phyloP scores from a whole-genome alignment of 2,329 filamentous ascomycete genomes.

The Scortechinia acanthostroma region DNA sequence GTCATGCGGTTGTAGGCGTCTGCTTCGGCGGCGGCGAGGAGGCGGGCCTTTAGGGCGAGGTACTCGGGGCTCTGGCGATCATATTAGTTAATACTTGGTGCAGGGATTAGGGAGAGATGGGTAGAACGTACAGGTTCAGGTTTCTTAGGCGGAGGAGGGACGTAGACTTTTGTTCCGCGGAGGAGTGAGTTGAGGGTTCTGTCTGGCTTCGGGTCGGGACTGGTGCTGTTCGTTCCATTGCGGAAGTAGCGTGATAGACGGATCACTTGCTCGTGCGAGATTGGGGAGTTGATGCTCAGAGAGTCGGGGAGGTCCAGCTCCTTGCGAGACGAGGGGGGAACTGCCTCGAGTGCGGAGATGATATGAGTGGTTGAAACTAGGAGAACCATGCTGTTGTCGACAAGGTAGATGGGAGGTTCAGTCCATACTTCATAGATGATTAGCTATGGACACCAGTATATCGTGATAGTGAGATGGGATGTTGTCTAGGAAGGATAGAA shows the following conservation, averaged over 20 bases:
- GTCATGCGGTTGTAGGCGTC: constrained; percentile 1
- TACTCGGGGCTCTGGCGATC: background rate
- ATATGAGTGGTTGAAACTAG: background rate
- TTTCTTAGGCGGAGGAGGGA: constrained; percentile 1
- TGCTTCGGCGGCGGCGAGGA: background rate
- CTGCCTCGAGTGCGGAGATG: background rate
- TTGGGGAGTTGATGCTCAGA: background rate
- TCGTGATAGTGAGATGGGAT: no score
- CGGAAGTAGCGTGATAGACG: background rate
- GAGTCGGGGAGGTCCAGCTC: background rate
- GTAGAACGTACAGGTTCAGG: background rate
- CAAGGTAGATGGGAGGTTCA: background rate
- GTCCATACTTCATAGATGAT: no score
- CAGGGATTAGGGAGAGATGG: background rate
- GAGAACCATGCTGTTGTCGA: background rate
- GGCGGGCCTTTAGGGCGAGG: constrained; percentile 1
- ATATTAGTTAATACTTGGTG: background rate
- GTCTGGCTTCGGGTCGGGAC: background rate
- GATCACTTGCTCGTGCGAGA: background rate
- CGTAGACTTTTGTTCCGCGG: constrained; percentile 1
- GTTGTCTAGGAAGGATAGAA: no score
- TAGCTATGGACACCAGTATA: no score
- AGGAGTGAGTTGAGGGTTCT: background rate
- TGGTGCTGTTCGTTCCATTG: background rate
- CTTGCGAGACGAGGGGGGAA: background rate